phyloP scores from a whole-genome alignment of 2,329 filamentous ascomycete genomes.

The Drechslerella stenobrocha region DNA sequence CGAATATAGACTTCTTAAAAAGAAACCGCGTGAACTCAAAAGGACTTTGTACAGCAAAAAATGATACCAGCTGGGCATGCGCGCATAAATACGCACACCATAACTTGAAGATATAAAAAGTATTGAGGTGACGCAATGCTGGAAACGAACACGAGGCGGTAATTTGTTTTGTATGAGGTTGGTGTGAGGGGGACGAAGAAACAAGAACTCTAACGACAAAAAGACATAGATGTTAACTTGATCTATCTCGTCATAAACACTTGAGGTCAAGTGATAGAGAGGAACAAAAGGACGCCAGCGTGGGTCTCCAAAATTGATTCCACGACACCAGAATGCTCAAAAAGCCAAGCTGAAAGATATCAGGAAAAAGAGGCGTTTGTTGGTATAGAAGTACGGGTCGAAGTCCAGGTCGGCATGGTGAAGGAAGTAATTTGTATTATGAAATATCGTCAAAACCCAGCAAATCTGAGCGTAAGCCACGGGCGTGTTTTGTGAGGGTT shows the following conservation, averaged over 20 bases:
- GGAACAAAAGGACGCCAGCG: conserved; percentile 20
- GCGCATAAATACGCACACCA: neutral
- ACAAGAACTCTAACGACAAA: conserved; percentile 36
- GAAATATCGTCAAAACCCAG: conserved; percentile 5
- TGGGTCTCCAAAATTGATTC: conserved; percentile 22
- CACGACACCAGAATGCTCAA: conserved; percentile 31
- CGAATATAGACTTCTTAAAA: conserved; percentile 5
- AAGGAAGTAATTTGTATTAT: neutral
- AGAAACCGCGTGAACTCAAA: neutral
- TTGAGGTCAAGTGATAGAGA: conserved; percentile 8
- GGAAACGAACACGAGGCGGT: conserved; percentile 29
- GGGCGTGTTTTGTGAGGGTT: neutral
- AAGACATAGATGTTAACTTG: conserved; percentile 36
- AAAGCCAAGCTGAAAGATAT: conserved; percentile 19
- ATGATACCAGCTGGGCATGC: neutral
- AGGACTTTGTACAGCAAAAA: conserved; percentile 42
- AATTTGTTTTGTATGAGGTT: conserved; percentile 22
- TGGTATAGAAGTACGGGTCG: conserved; percentile 45
- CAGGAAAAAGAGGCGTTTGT: conserved; percentile 44
- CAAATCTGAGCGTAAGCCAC: conserved; percentile 48
- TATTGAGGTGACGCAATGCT: conserved; percentile 38
- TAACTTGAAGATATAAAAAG: conserved; percentile 7
- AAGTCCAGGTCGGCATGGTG: neutral
- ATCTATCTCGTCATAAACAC: conserved; percentile 43
- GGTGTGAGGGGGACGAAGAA: neutral